Evolutionary conservation across 257 asterid species (phyloP).

Genomic region (Nicotiana knightiana): DNA sequence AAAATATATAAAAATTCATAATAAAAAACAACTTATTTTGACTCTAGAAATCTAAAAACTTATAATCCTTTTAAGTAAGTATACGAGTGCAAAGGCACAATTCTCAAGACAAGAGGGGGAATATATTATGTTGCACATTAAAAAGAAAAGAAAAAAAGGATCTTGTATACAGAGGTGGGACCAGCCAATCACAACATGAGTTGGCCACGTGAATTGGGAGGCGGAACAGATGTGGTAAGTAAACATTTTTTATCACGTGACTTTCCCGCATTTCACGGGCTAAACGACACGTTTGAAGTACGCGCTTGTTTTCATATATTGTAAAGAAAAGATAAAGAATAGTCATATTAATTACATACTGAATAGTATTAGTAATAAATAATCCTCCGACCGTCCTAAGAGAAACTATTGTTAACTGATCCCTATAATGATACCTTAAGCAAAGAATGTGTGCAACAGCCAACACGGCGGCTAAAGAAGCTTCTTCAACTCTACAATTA

Average conservation of each 20-base stretch:
- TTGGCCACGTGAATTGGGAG: constrained; percentile 93
- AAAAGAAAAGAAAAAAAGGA: not conserved
- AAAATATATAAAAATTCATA: too few species aligned
- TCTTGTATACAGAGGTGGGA: constrained; percentile 16
- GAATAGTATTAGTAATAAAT: not conserved
- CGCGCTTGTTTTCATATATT: not conserved
- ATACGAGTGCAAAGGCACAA: too few species aligned
- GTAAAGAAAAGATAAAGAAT: not conserved
- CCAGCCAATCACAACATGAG: constrained; percentile 46
- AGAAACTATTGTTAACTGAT: constrained; percentile 65
- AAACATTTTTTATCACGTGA: constrained; percentile 69
- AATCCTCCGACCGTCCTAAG: constrained; percentile 5
- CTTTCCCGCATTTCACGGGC: constrained; percentile 41
- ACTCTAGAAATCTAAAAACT: too few species aligned
- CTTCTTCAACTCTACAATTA: not conserved
- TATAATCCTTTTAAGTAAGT: too few species aligned
- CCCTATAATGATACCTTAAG: constrained; percentile 66
- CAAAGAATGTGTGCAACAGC: constrained; percentile 45
- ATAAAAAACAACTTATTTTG: too few species aligned
- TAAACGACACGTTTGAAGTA: constrained; percentile 32
- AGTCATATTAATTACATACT: constrained; percentile 25
- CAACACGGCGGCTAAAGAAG: not conserved
- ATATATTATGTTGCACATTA: too few species aligned
- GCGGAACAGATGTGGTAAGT: constrained; percentile 48
- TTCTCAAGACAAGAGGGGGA: too few species aligned